Conservation (phyloP, 2,329 filamentous ascomycete species). For the Exserohilum rostratum region DNA sequence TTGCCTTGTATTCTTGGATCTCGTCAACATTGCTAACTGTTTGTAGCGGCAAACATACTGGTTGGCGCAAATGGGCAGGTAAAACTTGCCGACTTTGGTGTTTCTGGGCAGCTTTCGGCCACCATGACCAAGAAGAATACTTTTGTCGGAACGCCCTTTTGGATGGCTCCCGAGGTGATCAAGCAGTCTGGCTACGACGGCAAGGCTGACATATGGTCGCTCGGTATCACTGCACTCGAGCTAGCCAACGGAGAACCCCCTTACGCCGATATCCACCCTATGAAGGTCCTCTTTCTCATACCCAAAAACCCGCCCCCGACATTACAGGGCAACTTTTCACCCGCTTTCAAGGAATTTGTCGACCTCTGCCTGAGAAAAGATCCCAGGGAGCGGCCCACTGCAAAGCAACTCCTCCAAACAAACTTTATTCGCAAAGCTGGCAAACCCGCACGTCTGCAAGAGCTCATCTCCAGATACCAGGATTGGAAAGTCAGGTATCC, state of each 20-base stretch:
- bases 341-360: slow-evolving; percentile 59
- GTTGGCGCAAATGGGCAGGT: slow-evolving; percentile 91
- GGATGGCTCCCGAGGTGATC: slow-evolving; percentile 99
- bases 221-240: slow-evolving; percentile 93
- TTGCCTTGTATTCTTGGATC: not conserved
- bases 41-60: slow-evolving; percentile 87
- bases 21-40: slow-evolving; percentile 9
- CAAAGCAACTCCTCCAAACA: slow-evolving; percentile 85
- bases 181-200: slow-evolving; percentile 98
- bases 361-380: slow-evolving; percentile 81
- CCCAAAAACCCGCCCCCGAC: slow-evolving; percentile 89
- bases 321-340: slow-evolving; percentile 60
- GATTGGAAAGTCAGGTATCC: slow-evolving; percentile 86
- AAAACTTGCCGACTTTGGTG: slow-evolving; percentile 95
- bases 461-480: slow-evolving; percentile 89
- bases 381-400: slow-evolving; percentile 84
- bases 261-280: slow-evolving; percentile 95
- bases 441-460: slow-evolving; percentile 94
- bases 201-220: slow-evolving; percentile 97
- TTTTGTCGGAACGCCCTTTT: slow-evolving; percentile 97
- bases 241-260: slow-evolving; percentile 90
- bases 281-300: slow-evolving; percentile 97
- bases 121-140: slow-evolving; percentile 99
- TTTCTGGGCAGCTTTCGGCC: slow-evolving; percentile 92
- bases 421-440: slow-evolving; percentile 90